Base-by-base conservation (phyloP, 2,329 filamentous ascomycete species). In the Hymenoscyphus albidus region DNA sequence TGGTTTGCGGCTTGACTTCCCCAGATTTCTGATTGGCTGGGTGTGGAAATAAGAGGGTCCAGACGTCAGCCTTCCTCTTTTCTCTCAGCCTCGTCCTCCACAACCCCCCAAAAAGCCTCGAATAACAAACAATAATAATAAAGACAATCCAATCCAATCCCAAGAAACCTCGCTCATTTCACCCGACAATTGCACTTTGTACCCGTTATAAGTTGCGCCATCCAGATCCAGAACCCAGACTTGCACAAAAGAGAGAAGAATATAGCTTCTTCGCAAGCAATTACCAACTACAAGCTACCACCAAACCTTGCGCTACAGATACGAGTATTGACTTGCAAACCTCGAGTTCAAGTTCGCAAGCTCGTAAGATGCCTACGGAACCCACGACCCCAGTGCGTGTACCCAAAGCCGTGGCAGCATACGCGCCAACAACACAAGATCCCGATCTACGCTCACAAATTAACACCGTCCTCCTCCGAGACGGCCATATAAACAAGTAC, bases 401-500 rank as follows among this genome's bases (percentile, higher is more conserved):
- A 59, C 83, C 86, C 14, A 74, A 74, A 62, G 77, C 82, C 6
- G 82, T 83, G 39, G 80, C 85, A 2, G 83, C 80, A 70, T 86
- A 88, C 75, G 84, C 85, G 16, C 78, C 83, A 59, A 84, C 84
- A 5, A 88, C 84, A 9, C 80, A 85, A 64, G 86, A 89, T 70
- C 80, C 83, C 6, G 86, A 88, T 64, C 76, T 88, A 64, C 80
- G 86, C 27, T 88, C 85, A 1, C 81, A 87, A 70, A 85, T 89
- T 71, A 88, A 89, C 73, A 79, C 80, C 10, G 71, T 84, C 13
- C 77, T 89, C 31, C 78, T 88, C 40, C 79, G 80, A 51, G 85
- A 86, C 57, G 86, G 86, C 2, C 83, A 88, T 67, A 81, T 88
- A 31, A 76, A 80, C 58, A 86, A 83, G 86, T 88, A 78, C 61